Base-by-base conservation (phyloP, 495 filamentous ascomycete species). In the Talaromyces proteolyticus region DNA sequence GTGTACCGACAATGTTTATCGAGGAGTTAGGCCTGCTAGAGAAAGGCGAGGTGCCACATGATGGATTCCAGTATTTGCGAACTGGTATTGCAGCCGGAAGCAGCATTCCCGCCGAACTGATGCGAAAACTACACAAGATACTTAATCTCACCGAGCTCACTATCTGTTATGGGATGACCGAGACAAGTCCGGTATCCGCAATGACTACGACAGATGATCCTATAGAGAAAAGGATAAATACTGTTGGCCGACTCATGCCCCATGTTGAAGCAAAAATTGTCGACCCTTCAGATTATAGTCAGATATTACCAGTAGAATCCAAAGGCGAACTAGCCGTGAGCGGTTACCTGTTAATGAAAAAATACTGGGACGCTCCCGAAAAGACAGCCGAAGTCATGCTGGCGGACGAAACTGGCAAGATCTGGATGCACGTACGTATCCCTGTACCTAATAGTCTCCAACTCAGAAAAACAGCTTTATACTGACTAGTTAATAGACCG, bases 81-180 rank as follows among this genome's bases (percentile, higher is more conserved):
- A 96, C 92, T 3, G 93, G 93, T 8, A 96, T 96, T 53, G 92
- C 86, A n/a, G 89, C 92, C 0, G 93, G 93, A 14, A 86, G 81
- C 44, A 87, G 80, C 37, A 84, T 98, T 17, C 93, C 92, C 0
- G 76, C 84, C 3, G 81, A 88, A 48, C 63, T 98, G 20, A 95
- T 98, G 93, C 79, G 81, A 14, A 84, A 80, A 51, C 62, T 98
- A 14, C 87, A 92, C 57, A 70, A 70, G 29, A 73, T 62, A n/a
- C 70, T 96, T 4, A 94, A 94, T 42, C 69, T 98, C 23, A 82
- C 78, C 0, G 87, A 95, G 23, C 61, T 96, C 48, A 95, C 91
- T 0, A 96, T 96, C 57, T 96, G 93, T 72, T 98, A 98, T 65
- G 93, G 91, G 34, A 98, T 98, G 93, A 98, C 93, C 12, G 93